phyloP scores from a whole-genome alignment of 768 basidiomycete genomes.

The Kwoniella newhampshirensis region DNA sequence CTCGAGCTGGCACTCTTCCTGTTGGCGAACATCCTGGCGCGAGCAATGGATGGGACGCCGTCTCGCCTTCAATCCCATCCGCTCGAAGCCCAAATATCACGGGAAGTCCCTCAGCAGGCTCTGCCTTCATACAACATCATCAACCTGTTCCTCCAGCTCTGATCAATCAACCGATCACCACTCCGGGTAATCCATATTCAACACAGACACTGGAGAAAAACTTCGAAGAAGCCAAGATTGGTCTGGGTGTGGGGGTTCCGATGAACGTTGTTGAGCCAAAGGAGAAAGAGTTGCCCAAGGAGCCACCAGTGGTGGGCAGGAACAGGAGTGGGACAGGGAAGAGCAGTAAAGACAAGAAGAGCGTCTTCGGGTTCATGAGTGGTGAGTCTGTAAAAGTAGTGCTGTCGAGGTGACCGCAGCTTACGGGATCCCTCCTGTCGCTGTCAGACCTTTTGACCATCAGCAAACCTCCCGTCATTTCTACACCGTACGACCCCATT shows the following conservation, averaged over 20 bases:
- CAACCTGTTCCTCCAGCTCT: conserved; percentile 32
- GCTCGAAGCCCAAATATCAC: conserved; percentile 13
- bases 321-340: conserved; percentile 49
- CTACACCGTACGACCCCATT: conserved; percentile 96
- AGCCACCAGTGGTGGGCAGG: conserved; percentile 39
- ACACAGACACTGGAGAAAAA: conserved; percentile 29
- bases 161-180: conserved; percentile 41
- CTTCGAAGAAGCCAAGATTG: conserved; percentile 41
- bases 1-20: conserved; percentile 50
- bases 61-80: conserved; percentile 11
- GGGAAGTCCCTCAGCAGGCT: conserved; percentile 8
- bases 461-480: conserved; percentile 67
- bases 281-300: conserved; percentile 49
- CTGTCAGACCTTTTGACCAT: conserved; percentile 49
- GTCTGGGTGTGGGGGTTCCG: conserved; percentile 35
- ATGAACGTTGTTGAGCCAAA: conserved; percentile 36
- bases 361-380: conserved; percentile 52
- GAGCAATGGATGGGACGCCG: conserved; percentile 23
- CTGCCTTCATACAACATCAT: conserved; percentile 16
- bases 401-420: conserved; percentile 1
- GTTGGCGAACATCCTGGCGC: conserved; percentile 24
- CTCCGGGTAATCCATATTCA: conserved; percentile 41
- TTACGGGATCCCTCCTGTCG: no score
- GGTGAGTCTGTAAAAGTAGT: conserved; percentile 27
- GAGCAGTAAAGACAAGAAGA: conserved; percentile 52